Conservation (phyloP, 208 protist genomes). For the Crithidia thermophila region DNA sequence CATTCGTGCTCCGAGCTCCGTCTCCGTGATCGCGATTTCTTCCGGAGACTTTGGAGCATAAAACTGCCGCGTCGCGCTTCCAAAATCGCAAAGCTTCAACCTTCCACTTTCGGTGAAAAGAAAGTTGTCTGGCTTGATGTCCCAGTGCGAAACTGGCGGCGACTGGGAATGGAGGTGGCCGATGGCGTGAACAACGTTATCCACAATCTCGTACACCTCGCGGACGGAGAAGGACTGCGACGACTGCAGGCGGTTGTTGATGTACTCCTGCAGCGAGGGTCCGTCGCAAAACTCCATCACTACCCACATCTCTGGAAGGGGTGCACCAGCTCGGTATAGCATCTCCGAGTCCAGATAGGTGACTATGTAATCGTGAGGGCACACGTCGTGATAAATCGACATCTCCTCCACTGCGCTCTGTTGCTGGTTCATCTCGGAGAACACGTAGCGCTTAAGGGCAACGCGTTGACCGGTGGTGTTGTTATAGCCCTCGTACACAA, state of each 20-base stretch:
- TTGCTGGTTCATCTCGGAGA: conserved; percentile 35
- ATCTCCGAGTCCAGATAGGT: conserved; percentile 41
- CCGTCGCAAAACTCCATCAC: conserved; percentile 72
- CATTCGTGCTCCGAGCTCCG: conserved; percentile 81
- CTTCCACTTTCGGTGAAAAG: conserved; percentile 56
- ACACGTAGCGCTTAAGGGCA: conserved; percentile 49
- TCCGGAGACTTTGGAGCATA: conserved; percentile 64
- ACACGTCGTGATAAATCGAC: conserved; percentile 37
- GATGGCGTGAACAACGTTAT: conserved; percentile 56
- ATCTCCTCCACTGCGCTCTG: conserved; percentile 31
- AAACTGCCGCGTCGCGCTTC: conserved; percentile 68
- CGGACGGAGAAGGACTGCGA: conserved; percentile 42
- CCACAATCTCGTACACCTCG: conserved; percentile 67
- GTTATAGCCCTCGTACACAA: conserved; percentile 60
- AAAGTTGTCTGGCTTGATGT: conserved; percentile 95
- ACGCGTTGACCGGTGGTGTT: conserved; percentile 37
- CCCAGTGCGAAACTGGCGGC: conserved; percentile 92
- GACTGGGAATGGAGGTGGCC: conserved; percentile 71
- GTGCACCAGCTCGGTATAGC: conserved; percentile 19
- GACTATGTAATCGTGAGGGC: conserved; percentile 39
- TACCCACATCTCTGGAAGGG: conserved; percentile 72
- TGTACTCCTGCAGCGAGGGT: conserved; percentile 65
- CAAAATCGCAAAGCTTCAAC: conserved; percentile 97
- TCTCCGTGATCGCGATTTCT: conserved; percentile 73
- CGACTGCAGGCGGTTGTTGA: conserved; percentile 56